Conservation (phyloP, 805 yeast genomes). For the Komagataella ulmi region DNA sequence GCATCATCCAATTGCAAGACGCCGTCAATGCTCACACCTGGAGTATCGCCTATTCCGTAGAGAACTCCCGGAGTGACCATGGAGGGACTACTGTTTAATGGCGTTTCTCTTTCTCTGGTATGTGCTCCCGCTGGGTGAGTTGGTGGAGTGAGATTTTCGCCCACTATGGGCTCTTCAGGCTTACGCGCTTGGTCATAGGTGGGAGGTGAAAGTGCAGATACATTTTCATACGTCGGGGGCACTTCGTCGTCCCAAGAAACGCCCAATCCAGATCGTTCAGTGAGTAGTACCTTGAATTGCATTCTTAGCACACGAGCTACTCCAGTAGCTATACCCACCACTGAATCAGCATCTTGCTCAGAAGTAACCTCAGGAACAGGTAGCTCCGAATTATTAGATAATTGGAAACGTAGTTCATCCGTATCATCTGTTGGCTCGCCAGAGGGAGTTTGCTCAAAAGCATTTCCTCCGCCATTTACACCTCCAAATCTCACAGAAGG, state of each 20-base stretch:
- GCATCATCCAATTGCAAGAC: background rate
- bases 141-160: background rate
- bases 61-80: constrained; percentile 6
- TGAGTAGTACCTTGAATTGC: constrained; percentile 77
- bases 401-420: constrained; percentile 18
- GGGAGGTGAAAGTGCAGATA: constrained; percentile 78
- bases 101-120: background rate
- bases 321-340: constrained; percentile 75
- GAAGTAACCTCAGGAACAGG: constrained; percentile 16
- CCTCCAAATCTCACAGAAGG: constrained; percentile 14
- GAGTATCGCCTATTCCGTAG: constrained; percentile 6
- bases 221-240: constrained; percentile 90
- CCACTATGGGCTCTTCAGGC: background rate
- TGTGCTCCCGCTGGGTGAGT: background rate
- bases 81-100: background rate
- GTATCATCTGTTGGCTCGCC: constrained; percentile 20
- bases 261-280: constrained; percentile 91
- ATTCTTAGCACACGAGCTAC: constrained; percentile 88
- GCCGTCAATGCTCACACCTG: constrained; percentile 3
- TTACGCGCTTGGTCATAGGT: constrained; percentile 33
- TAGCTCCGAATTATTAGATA: constrained; percentile 17
- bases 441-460: constrained; percentile 1
- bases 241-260: constrained; percentile 99
- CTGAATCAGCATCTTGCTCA: constrained; percentile 7
- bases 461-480: constrained; percentile 4